These are phyloP conservation scores for Hymenoscyphus infarciens DNA, from an alignment of 2,329 filamentous ascomycete species.

Conservation along the genomic window DNA sequence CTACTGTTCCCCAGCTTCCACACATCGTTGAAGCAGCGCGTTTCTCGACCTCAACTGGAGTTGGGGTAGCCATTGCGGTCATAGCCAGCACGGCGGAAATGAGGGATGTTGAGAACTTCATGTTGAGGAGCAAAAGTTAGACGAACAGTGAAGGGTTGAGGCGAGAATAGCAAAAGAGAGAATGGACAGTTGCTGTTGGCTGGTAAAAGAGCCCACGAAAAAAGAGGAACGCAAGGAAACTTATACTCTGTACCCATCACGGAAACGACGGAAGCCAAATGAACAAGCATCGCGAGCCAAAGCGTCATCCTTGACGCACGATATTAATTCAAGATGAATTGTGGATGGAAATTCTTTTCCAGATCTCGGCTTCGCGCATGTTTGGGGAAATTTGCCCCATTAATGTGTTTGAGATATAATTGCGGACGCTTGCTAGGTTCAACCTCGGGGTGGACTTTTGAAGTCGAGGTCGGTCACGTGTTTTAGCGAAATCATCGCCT, in stretches of 20 bases:
- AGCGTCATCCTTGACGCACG: not conserved
- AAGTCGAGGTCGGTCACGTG: not conserved
- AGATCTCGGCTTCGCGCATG: not conserved
- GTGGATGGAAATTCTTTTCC: not conserved
- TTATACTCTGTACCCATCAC: not conserved
- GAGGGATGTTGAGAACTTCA: slow-evolving; percentile 18
- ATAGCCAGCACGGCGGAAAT: slow-evolving; percentile 11
- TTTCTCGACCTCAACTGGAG: slow-evolving; percentile 33
- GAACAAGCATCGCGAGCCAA: not conserved
- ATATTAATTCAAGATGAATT: not conserved
- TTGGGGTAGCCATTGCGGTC: slow-evolving; percentile 16
- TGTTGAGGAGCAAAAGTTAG: slow-evolving; percentile 4
- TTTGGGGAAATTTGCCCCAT: not conserved
- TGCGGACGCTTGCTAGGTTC: not conserved
- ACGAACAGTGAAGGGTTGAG: not conserved
- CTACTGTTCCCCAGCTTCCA: slow-evolving; percentile 26
- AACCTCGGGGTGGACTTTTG: not conserved
- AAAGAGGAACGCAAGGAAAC: not conserved
- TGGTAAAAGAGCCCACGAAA: not conserved
- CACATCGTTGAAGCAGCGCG: slow-evolving; percentile 32
- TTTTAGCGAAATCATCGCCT: not conserved
- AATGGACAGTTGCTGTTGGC: not conserved
- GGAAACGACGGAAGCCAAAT: not conserved
- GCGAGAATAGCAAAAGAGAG: not conserved
- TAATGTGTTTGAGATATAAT: not conserved